These are phyloP conservation scores for Cercophora sp. DNA, from an alignment of 495 filamentous ascomycete species.

Conservation along the genomic window DNA sequence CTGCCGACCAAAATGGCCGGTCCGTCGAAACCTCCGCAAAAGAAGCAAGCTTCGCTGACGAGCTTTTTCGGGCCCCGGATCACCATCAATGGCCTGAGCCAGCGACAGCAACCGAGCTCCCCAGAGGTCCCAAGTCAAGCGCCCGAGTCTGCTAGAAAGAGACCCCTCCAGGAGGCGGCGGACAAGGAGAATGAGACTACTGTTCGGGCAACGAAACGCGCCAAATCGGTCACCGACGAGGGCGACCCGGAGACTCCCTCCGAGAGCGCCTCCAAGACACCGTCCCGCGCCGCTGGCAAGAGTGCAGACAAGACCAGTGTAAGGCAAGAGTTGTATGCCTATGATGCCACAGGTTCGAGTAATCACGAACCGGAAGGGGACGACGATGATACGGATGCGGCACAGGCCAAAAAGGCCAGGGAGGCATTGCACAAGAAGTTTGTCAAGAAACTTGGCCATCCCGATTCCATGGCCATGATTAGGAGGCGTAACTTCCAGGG, in stretches of 20 bases:
- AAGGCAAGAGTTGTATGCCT: slow-evolving; percentile 47
- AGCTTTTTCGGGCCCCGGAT: slow-evolving; percentile 78
- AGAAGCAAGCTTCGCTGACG: slow-evolving; percentile 78
- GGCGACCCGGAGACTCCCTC: slow-evolving; percentile 11
- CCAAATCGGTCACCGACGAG: slow-evolving; percentile 30
- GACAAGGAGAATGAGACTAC: slow-evolving; percentile 33
- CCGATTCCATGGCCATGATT: slow-evolving; percentile 72
- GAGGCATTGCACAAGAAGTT: slow-evolving; percentile 80
- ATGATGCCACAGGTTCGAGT: slow-evolving; percentile 29
- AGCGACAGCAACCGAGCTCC: slow-evolving; percentile 14
- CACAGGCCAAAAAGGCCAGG: slow-evolving; percentile 45
- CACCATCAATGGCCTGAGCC: slow-evolving; percentile 37
- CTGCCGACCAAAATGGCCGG: slow-evolving; percentile 31
- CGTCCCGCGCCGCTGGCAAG: slow-evolving; percentile 13
- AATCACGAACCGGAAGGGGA: slow-evolving; percentile 14
- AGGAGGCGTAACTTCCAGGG: slow-evolving; percentile 53
- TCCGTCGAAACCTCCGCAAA: slow-evolving; percentile 34
- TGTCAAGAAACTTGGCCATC: slow-evolving; percentile 79
- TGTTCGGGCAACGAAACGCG: slow-evolving; percentile 37
- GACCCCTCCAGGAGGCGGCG: slow-evolving; percentile 42
- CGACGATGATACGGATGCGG: slow-evolving; percentile 50
- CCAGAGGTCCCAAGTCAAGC: slow-evolving; percentile 11
- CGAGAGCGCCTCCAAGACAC: background rate
- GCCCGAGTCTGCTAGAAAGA: slow-evolving; percentile 32
- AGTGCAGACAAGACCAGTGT: slow-evolving; percentile 29